Conservation (phyloP, 495 filamentous ascomycete species). For the Tuber calosporum region DNA sequence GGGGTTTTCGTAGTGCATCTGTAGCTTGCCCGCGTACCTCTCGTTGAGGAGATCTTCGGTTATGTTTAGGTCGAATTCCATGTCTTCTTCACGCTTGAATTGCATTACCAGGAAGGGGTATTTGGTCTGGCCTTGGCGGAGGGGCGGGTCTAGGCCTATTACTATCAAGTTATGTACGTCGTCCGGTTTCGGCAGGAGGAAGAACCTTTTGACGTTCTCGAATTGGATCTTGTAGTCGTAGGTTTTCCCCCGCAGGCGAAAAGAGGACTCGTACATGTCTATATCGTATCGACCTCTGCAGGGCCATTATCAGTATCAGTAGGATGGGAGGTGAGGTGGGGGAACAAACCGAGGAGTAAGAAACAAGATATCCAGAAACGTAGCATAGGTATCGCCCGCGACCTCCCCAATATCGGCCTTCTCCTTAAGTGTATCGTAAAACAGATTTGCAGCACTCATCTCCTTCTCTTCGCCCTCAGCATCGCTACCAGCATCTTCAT, state of each 20-base stretch:
- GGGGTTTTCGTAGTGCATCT: slow-evolving; percentile 81
- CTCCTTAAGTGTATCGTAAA: slow-evolving; percentile 95
- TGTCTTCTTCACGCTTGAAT: slow-evolving; percentile 95
- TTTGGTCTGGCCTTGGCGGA: slow-evolving; percentile 94
- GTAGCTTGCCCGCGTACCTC: slow-evolving; percentile 84
- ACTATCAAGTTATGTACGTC: slow-evolving; percentile 91
- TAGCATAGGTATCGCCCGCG: slow-evolving; percentile 92
- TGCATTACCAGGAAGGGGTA: slow-evolving; percentile 99
- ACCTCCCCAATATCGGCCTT: slow-evolving; percentile 99
- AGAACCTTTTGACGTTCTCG: slow-evolving; percentile 94
- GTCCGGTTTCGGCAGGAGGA: slow-evolving; percentile 94
- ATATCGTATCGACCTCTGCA: slow-evolving; percentile 95
- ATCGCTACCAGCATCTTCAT: slow-evolving; percentile 61
- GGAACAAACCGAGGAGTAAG: slow-evolving; percentile 78
- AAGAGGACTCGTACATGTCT: slow-evolving; percentile 98
- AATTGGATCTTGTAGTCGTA: slow-evolving; percentile 99
- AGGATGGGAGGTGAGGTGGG: background rate
- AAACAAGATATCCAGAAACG: slow-evolving; percentile 93
- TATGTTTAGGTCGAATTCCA: slow-evolving; percentile 93
- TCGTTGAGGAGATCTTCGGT: slow-evolving; percentile 74
- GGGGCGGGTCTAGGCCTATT: slow-evolving; percentile 88
- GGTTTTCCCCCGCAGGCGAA: slow-evolving; percentile 95
- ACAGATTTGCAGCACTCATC: slow-evolving; percentile 86
- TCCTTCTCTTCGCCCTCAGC: slow-evolving; percentile 67
- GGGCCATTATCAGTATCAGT: slow-evolving; percentile 8